These are phyloP conservation scores for Ogataea paradorogensis DNA, from an alignment of 805 yeast genomes.

Conservation along the genomic window DNA sequence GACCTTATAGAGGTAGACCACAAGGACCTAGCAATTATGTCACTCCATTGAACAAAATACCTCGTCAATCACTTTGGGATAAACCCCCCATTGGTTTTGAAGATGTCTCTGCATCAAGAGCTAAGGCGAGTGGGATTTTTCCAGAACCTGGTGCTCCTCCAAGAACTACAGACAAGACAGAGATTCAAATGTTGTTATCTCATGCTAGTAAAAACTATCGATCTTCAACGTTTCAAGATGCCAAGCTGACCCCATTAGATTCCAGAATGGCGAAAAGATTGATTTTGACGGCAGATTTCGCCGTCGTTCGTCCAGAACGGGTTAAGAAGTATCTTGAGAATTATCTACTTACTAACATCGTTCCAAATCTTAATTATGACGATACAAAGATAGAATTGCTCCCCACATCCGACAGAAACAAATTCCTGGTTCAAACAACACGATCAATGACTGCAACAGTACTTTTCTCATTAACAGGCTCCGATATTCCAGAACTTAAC, in stretches of 20 bases:
- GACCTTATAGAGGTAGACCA: conserved; percentile 16
- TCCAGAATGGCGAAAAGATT: conserved; percentile 28
- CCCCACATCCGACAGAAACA: conserved; percentile 31
- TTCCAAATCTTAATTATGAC: conserved; percentile 37
- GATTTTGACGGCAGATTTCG: conserved; percentile 24
- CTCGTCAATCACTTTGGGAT: conserved; percentile 64
- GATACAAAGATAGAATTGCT: conserved; percentile 31
- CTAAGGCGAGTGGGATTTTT: conserved; percentile 75
- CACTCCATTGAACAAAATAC: conserved; percentile 51
- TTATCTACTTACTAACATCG: conserved; percentile 42
- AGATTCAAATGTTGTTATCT: conserved; percentile 26
- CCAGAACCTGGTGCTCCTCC: conserved; percentile 62
- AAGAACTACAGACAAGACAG: conserved; percentile 38
- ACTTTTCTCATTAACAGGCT: conserved; percentile 42
- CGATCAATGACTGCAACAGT: conserved; percentile 55
- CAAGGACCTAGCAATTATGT: conserved; percentile 21
- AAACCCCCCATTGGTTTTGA: conserved; percentile 67
- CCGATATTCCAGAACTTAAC: conserved; percentile 31
- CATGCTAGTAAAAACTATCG: conserved; percentile 14
- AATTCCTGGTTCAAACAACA: conserved; percentile 49
- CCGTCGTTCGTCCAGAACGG: conserved; percentile 25
- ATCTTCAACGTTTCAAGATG: conserved; percentile 19
- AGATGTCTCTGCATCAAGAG: conserved; percentile 67
- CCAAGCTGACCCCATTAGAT: conserved; percentile 25
- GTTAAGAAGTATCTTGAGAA: conserved; percentile 45